A percentile compares a stretch with the other conserved stretches of the same genome.
Evolutionary conservation across 306 rosid genomes (phyloP).

Genomic region (Coriaria nepalensis): DNA sequence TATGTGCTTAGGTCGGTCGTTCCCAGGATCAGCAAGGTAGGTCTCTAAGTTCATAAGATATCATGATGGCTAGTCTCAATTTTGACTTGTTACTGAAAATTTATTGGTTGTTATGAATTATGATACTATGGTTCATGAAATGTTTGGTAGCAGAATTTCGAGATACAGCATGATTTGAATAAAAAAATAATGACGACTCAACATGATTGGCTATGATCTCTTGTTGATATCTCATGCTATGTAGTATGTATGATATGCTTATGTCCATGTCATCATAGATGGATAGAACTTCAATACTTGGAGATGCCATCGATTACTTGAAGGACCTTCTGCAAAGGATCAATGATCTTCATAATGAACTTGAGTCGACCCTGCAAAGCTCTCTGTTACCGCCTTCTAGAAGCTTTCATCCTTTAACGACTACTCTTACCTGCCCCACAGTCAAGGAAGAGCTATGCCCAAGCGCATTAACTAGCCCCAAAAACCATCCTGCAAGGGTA

Average conservation of each 20-base stretch:
- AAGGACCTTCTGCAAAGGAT: conserved; percentile 91
- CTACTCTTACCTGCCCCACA: conserved; percentile 66
- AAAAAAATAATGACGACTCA: no score
- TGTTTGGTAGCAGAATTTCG: no score
- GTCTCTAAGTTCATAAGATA: background rate
- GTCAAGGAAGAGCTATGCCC: conserved; percentile 87
- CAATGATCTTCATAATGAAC: conserved; percentile 74
- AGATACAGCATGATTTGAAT: no score
- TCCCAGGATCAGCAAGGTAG: conserved; percentile 95
- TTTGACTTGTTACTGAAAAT: no score
- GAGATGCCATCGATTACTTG: conserved; percentile 97
- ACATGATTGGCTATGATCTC: no score
- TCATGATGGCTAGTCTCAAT: no score
- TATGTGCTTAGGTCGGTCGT: conserved; percentile 98
- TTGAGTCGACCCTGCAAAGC: conserved; percentile 70
- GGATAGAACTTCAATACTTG: conserved; percentile 98
- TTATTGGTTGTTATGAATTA: no score
- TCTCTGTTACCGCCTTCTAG: conserved; percentile 46
- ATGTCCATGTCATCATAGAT: conserved; percentile 28
- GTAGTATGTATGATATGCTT: background rate
- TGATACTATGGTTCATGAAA: no score
- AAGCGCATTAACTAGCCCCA: conserved; percentile 61
- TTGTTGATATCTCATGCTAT: no score
- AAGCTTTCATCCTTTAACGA: conserved; percentile 75
- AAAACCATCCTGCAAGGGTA: conserved; percentile 79